These are phyloP conservation scores for Leishmania arabica DNA, from an alignment of 208 protist genomes.

Conservation along the genomic window DNA sequence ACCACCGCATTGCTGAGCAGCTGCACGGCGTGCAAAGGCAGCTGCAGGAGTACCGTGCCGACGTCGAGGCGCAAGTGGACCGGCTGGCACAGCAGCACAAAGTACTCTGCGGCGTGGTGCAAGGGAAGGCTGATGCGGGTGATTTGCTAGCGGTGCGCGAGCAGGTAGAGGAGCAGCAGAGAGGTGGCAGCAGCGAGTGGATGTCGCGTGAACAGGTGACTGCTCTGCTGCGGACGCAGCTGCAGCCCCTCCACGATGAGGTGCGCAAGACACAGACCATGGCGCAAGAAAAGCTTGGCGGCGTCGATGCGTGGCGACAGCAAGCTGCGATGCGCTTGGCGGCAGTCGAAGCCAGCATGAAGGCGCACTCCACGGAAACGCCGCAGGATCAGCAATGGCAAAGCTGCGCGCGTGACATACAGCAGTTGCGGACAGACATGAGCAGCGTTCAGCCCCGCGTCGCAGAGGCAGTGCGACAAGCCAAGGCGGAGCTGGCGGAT, in stretches of 20 bases:
- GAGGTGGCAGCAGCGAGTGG: conserved; percentile 4
- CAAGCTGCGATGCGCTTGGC: conserved; percentile 25
- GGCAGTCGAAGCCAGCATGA: conserved; percentile 20
- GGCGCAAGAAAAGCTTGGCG: conserved; percentile 22
- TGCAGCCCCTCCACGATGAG: conserved; percentile 26
- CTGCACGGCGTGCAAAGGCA: conserved; percentile 13
- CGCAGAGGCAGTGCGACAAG: conserved; percentile 18
- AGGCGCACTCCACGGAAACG: conserved; percentile 5
- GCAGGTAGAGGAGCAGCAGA: conserved; percentile 23
- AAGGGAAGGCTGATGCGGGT: conserved; percentile 22
- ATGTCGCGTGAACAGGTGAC: conserved; percentile 20
- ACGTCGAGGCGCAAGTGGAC: conserved; percentile 16
- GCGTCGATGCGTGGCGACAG: conserved; percentile 18
- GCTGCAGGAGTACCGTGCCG: conserved; percentile 20
- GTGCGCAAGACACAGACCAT: conserved; percentile 19
- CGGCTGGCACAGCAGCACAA: conserved; percentile 31
- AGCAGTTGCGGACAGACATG: conserved; percentile 15
- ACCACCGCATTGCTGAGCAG: conserved; percentile 20
- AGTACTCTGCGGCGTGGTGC: conserved; percentile 21
- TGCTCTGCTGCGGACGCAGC: conserved; percentile 13
- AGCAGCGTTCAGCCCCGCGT: neutral
- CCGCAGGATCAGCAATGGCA: conserved; percentile 22
- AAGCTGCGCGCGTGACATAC: conserved; percentile 15
- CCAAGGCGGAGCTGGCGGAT: conserved; percentile 18
- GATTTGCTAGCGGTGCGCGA: conserved; percentile 19